These are phyloP conservation scores for Chamaecrista fasciculata DNA, from an alignment of 306 rosid genomes.

Conservation along the genomic window DNA sequence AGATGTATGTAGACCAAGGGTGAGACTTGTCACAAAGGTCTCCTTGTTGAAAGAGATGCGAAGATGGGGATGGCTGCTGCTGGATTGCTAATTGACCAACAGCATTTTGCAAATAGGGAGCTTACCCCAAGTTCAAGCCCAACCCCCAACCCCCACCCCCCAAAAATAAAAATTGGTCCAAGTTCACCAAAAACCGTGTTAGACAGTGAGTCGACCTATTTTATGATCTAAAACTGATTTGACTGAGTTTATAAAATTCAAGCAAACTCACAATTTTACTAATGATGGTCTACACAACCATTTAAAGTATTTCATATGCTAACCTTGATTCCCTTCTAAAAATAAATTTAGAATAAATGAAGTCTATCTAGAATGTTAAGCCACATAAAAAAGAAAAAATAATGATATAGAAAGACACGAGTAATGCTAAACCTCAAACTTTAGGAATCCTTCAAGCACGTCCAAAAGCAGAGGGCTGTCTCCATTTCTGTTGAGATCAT, in stretches of 20 bases:
- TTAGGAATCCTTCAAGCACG: conserved; percentile 97
- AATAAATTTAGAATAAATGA: conserved; percentile 6
- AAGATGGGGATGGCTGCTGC: not conserved
- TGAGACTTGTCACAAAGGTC: not conserved
- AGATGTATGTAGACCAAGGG: not conserved
- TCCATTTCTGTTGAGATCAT: conserved; percentile 88
- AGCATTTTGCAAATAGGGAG: not conserved
- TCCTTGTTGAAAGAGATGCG: not conserved
- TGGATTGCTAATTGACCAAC: not conserved
- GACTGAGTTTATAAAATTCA: not conserved
- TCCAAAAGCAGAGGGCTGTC: conserved; percentile 97
- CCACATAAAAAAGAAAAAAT: not conserved
- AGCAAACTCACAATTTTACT: not conserved
- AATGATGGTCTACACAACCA: not conserved
- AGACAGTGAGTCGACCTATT: not conserved
- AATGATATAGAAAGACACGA: not conserved
- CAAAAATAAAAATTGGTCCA: not conserved
- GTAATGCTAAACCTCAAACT: conserved; percentile 71
- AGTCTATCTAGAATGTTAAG: not conserved
- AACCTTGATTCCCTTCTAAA: not conserved
- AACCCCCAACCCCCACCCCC: no score
- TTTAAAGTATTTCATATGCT: not conserved
- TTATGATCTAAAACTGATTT: not conserved
- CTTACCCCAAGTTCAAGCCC: not conserved
- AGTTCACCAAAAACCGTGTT: not conserved